A percentile compares a stretch with the other conserved stretches of the same genome.
Conservation (phyloP, 768 basidiomycete genomes). For the Sutorius australiensis region DNA sequence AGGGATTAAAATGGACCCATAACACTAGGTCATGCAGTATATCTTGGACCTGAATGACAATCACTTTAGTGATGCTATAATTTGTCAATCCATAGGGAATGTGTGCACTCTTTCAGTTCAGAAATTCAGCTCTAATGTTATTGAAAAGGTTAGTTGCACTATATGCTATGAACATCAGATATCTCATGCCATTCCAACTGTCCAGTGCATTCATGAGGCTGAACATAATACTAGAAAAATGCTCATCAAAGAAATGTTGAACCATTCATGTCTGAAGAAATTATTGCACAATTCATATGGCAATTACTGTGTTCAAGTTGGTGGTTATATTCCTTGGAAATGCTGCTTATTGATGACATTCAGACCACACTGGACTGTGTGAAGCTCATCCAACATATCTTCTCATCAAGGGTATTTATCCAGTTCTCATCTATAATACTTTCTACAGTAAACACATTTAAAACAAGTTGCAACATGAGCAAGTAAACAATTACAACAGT, state of each 20-base stretch:
- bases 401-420: slow-evolving; percentile 95
- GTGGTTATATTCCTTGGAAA: slow-evolving; percentile 17
- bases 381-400: slow-evolving; percentile 89
- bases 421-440: slow-evolving; percentile 97
- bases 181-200: neutral
- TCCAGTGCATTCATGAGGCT: slow-evolving; percentile 83
- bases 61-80: slow-evolving; percentile 95
- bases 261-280: slow-evolving; percentile 93
- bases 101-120: slow-evolving; percentile 97
- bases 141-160: slow-evolving; percentile 76
- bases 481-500: slow-evolving; percentile 61
- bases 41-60: slow-evolving; percentile 98
- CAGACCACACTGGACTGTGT: slow-evolving; percentile 98
- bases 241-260: slow-evolving; percentile 91
- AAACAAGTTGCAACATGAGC: slow-evolving; percentile 95
- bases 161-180: neutral
- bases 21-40: slow-evolving; percentile 94
- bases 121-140: slow-evolving; percentile 99
- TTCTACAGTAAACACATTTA: slow-evolving; percentile 99
- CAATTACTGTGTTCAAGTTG: slow-evolving; percentile 89
- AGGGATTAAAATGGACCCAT: too few species aligned
- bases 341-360: slow-evolving; percentile 13
- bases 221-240: slow-evolving; percentile 93
- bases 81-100: slow-evolving; percentile 96
- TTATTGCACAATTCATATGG: slow-evolving; percentile 94